Base-by-base conservation (phyloP, 2,329 filamentous ascomycete genomes). In the Fonsecaea pugnacius region DNA sequence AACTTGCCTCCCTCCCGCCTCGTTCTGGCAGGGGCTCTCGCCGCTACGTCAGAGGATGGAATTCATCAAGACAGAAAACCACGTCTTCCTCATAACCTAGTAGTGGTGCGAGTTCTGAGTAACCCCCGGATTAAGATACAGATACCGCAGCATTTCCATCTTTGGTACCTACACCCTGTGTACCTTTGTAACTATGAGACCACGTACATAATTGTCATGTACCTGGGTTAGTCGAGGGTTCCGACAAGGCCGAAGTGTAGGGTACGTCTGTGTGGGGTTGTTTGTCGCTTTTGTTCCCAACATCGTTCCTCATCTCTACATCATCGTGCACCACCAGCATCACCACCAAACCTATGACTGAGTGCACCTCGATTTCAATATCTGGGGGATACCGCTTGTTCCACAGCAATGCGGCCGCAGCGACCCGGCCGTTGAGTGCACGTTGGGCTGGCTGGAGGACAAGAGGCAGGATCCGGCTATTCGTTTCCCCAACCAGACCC, bases 301-400 rank as follows among this genome's bases (percentile, higher is more conserved):
- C n/a, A 21, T 43, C 12, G 33, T 36, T 10, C 27, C 24, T 18
- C 48, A 27, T 51, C 16, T 50, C 24, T n/a, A 58, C 40, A 38
- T 51, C 57, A 48, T 60, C 57, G 43, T 60, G 27, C 27, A 30
- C 27, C 32, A 24, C n/a, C 38, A 8, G 6, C 9, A 36, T 4
- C 38, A 43, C 38, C 38, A 43, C 38, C n/a, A 43, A 12, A 16
- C 38, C n/a, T 43, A 18, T 6, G 18, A 14, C 36, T 6, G 27
- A 30, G 1, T 40, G 12, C 16, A 3, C 10, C 10, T 16, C 2
- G 12, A 40, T 16, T 16, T 16, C 5, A 16, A 43, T 16, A 43
- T 43, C 38, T 16, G 38, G 38, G 16, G 5, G 38, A 43, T 43
- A 43, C 38, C 38, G 38, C 38, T 43, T 43, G 38, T 43, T n/a